These are phyloP conservation scores for Cardiospermum halicacabum DNA, from an alignment of 345 rosid species.

Conservation along the genomic window DNA sequence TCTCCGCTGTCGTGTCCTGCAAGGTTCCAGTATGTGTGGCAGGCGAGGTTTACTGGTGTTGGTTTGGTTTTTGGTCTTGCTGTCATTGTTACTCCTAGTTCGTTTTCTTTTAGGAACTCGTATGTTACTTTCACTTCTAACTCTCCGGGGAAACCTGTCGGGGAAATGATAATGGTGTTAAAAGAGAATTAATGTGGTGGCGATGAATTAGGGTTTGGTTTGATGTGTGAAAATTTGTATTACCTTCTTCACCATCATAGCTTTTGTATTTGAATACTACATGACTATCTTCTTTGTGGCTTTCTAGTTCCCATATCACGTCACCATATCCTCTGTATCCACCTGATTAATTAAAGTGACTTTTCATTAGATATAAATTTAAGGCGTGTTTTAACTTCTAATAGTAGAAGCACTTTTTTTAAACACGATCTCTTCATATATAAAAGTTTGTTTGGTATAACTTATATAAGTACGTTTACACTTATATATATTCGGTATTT, in stretches of 20 bases:
- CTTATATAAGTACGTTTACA: too few relatives aligned
- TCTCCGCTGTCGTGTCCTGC: constrained; percentile 58
- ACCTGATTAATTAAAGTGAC: constrained; percentile 44
- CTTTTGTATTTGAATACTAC: constrained; percentile 58
- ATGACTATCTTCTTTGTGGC: constrained; percentile 26
- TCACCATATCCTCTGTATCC: constrained; percentile 69
- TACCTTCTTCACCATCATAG: constrained; percentile 74
- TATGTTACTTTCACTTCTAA: constrained; percentile 57
- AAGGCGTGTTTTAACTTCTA: too few relatives aligned
- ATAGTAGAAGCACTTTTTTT: too few relatives aligned
- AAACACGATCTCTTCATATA: too few relatives aligned
- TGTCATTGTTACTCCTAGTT: constrained; percentile 46
- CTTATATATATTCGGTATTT: too few relatives aligned
- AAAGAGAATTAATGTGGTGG: background rate
- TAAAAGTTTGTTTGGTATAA: too few relatives aligned
- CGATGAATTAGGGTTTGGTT: too few relatives aligned
- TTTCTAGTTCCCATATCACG: constrained; percentile 56
- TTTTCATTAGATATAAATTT: background rate
- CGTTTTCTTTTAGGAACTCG: constrained; percentile 43
- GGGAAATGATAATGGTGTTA: too few relatives aligned
- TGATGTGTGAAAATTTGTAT: too few relatives aligned
- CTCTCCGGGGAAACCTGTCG: constrained; percentile 70
- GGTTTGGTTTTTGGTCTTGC: constrained; percentile 52
- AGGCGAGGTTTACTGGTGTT: constrained; percentile 73
- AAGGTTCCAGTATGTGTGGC: constrained; percentile 86